phyloP scores from a whole-genome alignment of 306 rosid species.

The Pueraria montana region DNA sequence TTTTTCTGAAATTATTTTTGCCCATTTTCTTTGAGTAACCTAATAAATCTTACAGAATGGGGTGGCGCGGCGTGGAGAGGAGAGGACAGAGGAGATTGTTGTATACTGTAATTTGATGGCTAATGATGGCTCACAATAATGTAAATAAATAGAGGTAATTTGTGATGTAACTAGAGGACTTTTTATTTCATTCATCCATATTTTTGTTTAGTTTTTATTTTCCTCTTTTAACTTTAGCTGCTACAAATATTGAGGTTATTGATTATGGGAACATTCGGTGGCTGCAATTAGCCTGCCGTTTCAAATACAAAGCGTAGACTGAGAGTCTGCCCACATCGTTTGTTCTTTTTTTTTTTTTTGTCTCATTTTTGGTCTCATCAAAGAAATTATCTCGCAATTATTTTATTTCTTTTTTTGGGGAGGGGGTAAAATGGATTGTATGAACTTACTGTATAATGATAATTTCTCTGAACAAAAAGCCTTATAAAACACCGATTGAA shows the following conservation, averaged over 20 bases:
- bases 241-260: conserved; percentile 37
- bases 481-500: too few species aligned
- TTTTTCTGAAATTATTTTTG: conserved; percentile 49
- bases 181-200: conserved; percentile 69
- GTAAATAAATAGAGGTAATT: conserved; percentile 85
- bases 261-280: conserved; percentile 35
- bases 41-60: conserved; percentile 57
- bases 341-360: too few species aligned
- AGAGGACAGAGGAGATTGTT: conserved; percentile 44
- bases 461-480: too few species aligned
- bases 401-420: too few species aligned
- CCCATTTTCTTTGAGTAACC: conserved; percentile 54
- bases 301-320: conserved; percentile 19
- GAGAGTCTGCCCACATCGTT: not conserved
- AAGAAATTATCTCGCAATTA: too few species aligned
- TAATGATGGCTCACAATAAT: conserved; percentile 53
- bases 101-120: conserved; percentile 64
- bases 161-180: conserved; percentile 58
- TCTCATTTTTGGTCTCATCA: not conserved
- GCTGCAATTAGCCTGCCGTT: conserved; percentile 50
- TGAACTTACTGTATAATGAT: too few species aligned
- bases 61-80: conserved; percentile 48
- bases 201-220: conserved; percentile 45
- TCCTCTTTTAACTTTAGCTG: not conserved
- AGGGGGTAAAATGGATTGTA: too few species aligned